Conservation (phyloP, 805 yeast genomes). For the Candida vartiovaarae region DNA sequence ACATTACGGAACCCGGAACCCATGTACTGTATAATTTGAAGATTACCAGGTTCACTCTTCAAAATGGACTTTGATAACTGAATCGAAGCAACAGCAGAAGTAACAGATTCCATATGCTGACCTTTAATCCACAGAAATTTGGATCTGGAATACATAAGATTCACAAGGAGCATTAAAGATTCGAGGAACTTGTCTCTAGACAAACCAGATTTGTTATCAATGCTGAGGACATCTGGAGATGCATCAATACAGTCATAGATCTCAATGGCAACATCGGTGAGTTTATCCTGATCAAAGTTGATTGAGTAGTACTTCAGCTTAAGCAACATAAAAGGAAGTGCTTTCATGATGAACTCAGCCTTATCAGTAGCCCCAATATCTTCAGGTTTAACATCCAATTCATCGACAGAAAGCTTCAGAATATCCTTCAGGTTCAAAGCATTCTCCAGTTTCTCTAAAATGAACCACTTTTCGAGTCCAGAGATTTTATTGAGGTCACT, state of each 20-base stretch:
- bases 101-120: conserved; percentile 20
- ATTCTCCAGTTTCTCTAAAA: conserved; percentile 8
- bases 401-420: conserved; percentile 1
- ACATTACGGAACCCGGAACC: conserved; percentile 33
- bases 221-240: conserved; percentile 3
- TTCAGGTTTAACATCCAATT: conserved; percentile 1
- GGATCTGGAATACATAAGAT: conserved; percentile 14
- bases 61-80: conserved; percentile 48
- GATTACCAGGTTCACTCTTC: conserved; percentile 29
- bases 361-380: conserved; percentile 1
- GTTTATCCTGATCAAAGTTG: conserved; percentile 8
- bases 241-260: conserved; percentile 1
- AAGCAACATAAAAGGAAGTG: conserved; percentile 7
- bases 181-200: conserved; percentile 8
- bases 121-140: conserved; percentile 15
- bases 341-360: conserved; percentile 3
- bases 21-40: conserved; percentile 28
- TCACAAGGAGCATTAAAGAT: conserved; percentile 7
- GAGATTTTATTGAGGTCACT: not conserved
- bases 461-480: conserved; percentile 13
- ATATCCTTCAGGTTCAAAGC: conserved; percentile 7
- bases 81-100: conserved; percentile 40
- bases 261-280: conserved; percentile 5
- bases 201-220: conserved; percentile 10
- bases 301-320: conserved; percentile 12